Base-by-base conservation (phyloP, 208 protist species). In the Trypanosoma avium region DNA sequence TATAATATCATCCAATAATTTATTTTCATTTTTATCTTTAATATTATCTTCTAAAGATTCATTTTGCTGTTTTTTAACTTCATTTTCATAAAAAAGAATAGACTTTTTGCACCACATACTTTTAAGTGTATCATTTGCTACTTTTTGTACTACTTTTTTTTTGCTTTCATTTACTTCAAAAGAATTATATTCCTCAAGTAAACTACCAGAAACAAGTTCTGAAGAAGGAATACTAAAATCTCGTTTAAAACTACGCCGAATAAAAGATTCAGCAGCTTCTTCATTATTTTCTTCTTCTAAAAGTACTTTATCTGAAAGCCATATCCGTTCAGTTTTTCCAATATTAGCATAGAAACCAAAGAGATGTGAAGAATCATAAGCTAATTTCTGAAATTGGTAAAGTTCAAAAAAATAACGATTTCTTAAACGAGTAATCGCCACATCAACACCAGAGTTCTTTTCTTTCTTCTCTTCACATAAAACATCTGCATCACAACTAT, bases 91-190 rank as follows among this genome's bases (percentile, higher is more conserved):
- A 0, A 70, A 0, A 27, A 29, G 50, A 59, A 32, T 24, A 4
- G 63, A 38, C 32, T 54, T 45, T 13, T 9, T n/a, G 48, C 53
- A 64, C 57, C 54, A 64, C 26, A 27, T 35, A 9, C 62, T 60
- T 12, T 66, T 57, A 21, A 73, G 42, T 17, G 80, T 78, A 10
- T 61, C 61, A 1, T 62, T 21, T 15, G 73, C 61, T 17, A 62
- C 8, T 22, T 78, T 71, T 4, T 59, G 26, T 12, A 91, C 66
- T 4, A 73, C 72, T 27, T 65, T 68, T 19, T 50, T 38, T 56
- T 92, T 91, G 1, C 53, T 60, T 30, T 88, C 80, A 30, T 90
- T 82, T 19, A 90, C 70, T 48, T 95, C 89, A 66, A 79, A 84
- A 17, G 61, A 71, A 2, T 75, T 55, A 49, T 93, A 93, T 45